phyloP scores from a whole-genome alignment of 257 asterid species.

The Capsicum baccatum region DNA sequence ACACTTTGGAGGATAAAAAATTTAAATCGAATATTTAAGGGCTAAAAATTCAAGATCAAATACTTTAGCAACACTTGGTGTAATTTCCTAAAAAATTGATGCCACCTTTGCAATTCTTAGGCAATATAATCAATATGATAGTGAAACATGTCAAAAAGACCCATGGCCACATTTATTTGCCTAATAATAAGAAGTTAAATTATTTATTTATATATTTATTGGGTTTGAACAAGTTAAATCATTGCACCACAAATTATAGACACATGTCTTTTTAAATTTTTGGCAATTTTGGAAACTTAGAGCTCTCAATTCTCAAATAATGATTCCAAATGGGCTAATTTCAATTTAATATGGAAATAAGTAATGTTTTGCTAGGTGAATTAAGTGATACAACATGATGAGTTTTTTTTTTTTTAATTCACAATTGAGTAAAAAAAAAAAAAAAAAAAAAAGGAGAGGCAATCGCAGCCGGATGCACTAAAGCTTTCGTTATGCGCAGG shows the following conservation, averaged over 20 bases:
- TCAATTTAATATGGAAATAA: background rate
- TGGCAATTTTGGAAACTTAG: background rate
- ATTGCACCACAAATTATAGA: background rate
- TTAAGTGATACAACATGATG: no score
- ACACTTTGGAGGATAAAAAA: no score
- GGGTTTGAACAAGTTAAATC: background rate
- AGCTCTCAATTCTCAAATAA: background rate
- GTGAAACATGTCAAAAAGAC: background rate
- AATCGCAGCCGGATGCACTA: no score
- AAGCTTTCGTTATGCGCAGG: no score
- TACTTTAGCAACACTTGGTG: no score
- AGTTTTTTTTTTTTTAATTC: no score
- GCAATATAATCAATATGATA: background rate
- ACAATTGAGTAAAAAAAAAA: no score
- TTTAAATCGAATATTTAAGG: no score
- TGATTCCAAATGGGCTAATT: background rate
- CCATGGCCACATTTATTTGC: background rate
- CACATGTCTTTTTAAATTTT: background rate
- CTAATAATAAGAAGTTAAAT: background rate
- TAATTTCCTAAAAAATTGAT: background rate
- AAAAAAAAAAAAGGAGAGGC: no score
- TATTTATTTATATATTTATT: no score
- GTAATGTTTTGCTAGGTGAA: no score
- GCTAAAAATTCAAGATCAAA: no score
- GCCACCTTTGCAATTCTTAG: background rate